These are phyloP conservation scores for Trichoderma aggressivum DNA, from an alignment of 2,329 filamentous ascomycete genomes.

Conservation along the genomic window DNA sequence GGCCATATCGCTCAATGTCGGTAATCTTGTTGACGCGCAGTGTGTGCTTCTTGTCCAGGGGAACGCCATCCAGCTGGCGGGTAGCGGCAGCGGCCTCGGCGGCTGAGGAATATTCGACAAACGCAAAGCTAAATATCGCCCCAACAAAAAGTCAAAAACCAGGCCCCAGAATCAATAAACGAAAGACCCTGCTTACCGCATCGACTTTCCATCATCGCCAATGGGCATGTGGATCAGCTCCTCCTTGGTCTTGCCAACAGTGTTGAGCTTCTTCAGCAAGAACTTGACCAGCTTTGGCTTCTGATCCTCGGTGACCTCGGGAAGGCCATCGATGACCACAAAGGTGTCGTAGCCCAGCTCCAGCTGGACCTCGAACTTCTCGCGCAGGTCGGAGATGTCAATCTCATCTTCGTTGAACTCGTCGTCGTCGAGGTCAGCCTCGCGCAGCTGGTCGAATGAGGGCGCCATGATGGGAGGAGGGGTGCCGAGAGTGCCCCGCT, in stretches of 20 bases:
- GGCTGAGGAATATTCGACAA: constrained; percentile 91
- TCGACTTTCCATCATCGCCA: constrained; percentile 78
- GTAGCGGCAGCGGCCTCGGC: constrained; percentile 87
- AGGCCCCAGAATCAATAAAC: background rate
- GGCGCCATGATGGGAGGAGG: constrained; percentile 67
- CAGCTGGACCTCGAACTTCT: constrained; percentile 92
- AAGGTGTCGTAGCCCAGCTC: constrained; percentile 97
- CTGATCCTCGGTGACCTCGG: constrained; percentile 82
- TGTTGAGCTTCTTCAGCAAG: constrained; percentile 85
- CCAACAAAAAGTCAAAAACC: background rate
- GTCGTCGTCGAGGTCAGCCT: constrained; percentile 82
- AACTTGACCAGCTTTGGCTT: constrained; percentile 96
- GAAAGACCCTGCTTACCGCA: constrained; percentile 60
- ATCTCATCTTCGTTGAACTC: constrained; percentile 90
- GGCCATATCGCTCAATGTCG: constrained; percentile 93
- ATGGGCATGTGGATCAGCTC: constrained; percentile 93
- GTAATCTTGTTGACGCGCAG: constrained; percentile 97
- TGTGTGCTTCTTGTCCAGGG: constrained; percentile 95
- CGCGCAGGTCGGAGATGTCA: constrained; percentile 89
- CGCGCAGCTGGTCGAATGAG: constrained; percentile 87
- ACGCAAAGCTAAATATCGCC: constrained; percentile 68
- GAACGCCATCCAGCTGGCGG: constrained; percentile 78
- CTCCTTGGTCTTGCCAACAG: constrained; percentile 79
- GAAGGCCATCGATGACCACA: constrained; percentile 91
- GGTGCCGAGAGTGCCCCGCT: constrained; percentile 36